Base-by-base conservation (phyloP, 495 filamentous ascomycete genomes). In the Mytilinidion resinicola region DNA sequence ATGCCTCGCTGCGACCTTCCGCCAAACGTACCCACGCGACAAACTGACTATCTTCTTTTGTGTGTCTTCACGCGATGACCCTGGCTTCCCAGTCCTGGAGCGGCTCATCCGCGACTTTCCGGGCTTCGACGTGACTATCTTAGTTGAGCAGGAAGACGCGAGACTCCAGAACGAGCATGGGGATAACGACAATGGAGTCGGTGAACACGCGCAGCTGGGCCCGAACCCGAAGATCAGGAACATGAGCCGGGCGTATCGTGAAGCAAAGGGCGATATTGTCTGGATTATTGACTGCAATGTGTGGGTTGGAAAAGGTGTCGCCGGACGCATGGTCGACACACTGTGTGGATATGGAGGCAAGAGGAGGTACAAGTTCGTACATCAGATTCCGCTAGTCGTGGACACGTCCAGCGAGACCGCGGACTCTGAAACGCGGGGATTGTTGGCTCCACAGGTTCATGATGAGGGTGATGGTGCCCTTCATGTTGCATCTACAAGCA, bases 211-310 rank as follows among this genome's bases (percentile, higher is more conserved):
- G 14, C 11, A 17, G 15, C 15, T n/a, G 15, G 95, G 95, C 0
- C 95, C 95, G 4, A 99, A 99, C 71, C 95, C 95, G 10, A 99
- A 99, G 74, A 96, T 99, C 65, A 81, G 95, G 20, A 99, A 97
- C 66, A 87, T 97, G 82, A 96, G 91, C 64, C 83, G 90, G 17
- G 92, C 86, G 5, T 99, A 96, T 66, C 76, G 95, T n/a, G 95
- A 97, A 69, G 90, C 91, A 0, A 89, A 87, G 58, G 89, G 89
- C 0, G 91, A 96, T 67, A 82, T 96, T 47, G 77, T 97, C 21
- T 99, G 95, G 95, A 85, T 96, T 46, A 82, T 95, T 21, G 95
- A 99, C 70, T 96, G 91, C 74, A 99, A 99, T 68, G 83, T 97
- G 42, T 99, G 95, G 95, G 79, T 97, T 33, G 83, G 82, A 9